Base-by-base conservation (phyloP, 352 stramenopile species). In the Pythium folliculosum region DNA sequence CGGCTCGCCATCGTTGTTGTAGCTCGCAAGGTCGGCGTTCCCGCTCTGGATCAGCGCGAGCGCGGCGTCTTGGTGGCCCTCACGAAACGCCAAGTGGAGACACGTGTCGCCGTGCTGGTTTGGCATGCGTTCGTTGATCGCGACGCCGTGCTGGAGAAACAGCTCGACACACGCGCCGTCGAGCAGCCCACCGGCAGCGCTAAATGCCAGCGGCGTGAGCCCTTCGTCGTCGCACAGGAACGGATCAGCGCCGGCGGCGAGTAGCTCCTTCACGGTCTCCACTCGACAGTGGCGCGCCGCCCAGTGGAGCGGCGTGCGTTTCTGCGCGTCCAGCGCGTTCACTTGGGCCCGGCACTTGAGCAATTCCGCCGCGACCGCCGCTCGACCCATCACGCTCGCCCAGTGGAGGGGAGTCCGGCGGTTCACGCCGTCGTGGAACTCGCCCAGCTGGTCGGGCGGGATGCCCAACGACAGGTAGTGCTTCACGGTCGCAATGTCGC, bases 291-390 rank as follows among this genome's bases (percentile, higher is more conserved):
- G 82, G 4, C 87, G 81, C 9, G 84, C 80, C 5, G 85, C 87
- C 87, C 87, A 95, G 65, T 95, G 85, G 55, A 95, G 51, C 16
- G 87, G 77, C 1, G 82, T 90, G 5, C 87, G 82, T 16, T 77
- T 81, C 45, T 72, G 57, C 49, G 70, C 82, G 62, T 94, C 86
- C 32, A 84, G 74, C 4, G 80, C 81, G 56, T 92, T 83, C 14
- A 86, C 77, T 25, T 92, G 71, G 7, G 86, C 84, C 7, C 74
- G 57, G 43, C 69, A 71, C 13, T 68, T 69, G 23, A 92, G 43
- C 10, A 94, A 65, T 47, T 86, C 75, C 5, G 66, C 62, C 32
- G 88, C 88, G 13, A 90, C 80, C n/a, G 63, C 52, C 7, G 67
- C 63, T 21, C 81, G 75, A 10, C 86, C 86, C 76, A 90, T 91